Conservation (phyloP, 2,329 filamentous ascomycete genomes). For the Cercospora sesami region DNA sequence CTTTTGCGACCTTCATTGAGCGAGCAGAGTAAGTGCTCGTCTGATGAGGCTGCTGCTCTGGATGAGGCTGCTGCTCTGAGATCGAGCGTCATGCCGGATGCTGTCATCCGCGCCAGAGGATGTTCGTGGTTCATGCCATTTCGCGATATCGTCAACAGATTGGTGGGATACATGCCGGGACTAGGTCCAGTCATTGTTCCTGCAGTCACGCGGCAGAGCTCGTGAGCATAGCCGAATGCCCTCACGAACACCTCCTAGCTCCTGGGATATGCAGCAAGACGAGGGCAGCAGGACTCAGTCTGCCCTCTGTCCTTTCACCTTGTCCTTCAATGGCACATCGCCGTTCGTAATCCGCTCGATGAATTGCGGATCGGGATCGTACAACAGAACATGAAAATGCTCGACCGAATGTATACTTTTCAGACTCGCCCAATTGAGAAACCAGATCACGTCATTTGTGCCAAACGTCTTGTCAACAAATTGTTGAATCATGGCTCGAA, state of each 20-base stretch:
- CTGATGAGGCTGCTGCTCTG: no score
- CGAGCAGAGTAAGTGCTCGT: not conserved
- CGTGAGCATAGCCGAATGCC: not conserved
- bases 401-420: slow-evolving; percentile 86
- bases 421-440: slow-evolving; percentile 84
- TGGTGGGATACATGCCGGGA: not conserved
- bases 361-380: slow-evolving; percentile 69
- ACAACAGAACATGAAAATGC: slow-evolving; percentile 94
- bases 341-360: slow-evolving; percentile 69
- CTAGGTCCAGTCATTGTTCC: not conserved
- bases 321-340: slow-evolving; percentile 62
- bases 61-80: not conserved
- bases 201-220: not conserved
- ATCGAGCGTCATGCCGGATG: not conserved
- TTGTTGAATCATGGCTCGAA: slow-evolving; percentile 64
- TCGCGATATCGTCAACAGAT: not conserved
- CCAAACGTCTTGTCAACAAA: slow-evolving; percentile 71
- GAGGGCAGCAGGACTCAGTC: not conserved
- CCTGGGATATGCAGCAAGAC: not conserved
- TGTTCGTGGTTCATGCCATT: not conserved
- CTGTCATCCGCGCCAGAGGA: not conserved
- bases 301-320: slow-evolving; percentile 19
- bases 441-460: slow-evolving; percentile 67
- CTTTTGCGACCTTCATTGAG: not conserved
- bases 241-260: not conserved